phyloP scores from a whole-genome alignment of 2,329 filamentous ascomycete genomes.

The Sclerotinia glacialis region DNA sequence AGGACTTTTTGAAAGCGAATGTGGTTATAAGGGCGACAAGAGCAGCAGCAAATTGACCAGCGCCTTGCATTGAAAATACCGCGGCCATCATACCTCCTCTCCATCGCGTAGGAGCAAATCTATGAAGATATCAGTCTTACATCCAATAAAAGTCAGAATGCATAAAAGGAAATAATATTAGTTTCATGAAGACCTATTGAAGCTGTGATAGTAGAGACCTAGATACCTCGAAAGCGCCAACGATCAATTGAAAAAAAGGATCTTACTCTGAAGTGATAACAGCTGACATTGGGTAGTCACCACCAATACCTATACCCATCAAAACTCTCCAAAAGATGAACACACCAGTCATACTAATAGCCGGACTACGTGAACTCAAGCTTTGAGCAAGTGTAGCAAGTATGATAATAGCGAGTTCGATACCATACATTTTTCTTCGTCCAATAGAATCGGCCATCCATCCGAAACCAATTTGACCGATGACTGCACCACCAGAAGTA shows the following conservation, averaged over 20 bases:
- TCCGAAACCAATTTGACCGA: constrained; percentile 76
- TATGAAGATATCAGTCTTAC: constrained; percentile 32
- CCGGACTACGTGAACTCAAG: constrained; percentile 58
- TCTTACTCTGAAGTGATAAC: constrained; percentile 66
- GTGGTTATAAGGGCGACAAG: constrained; percentile 69
- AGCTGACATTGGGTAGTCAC: constrained; percentile 76
- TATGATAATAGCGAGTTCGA: constrained; percentile 72
- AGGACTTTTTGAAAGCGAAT: constrained; percentile 57
- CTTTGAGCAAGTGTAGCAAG: constrained; percentile 66
- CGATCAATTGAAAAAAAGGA: constrained; percentile 25
- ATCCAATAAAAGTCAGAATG: not conserved
- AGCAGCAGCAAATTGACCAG: constrained; percentile 72
- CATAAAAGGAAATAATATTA: not conserved
- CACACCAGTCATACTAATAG: constrained; percentile 57
- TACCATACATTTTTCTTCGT: constrained; percentile 77
- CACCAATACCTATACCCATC: constrained; percentile 77
- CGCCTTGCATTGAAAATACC: constrained; percentile 81
- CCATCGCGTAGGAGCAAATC: constrained; percentile 78
- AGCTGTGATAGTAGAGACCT: not conserved
- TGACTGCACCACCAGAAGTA: constrained; percentile 73
- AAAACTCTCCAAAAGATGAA: constrained; percentile 74
- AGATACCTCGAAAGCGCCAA: not conserved
- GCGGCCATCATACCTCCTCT: constrained; percentile 79
- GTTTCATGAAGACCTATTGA: too few relatives aligned
- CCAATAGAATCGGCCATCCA: constrained; percentile 74